Conservation (phyloP, 2,329 filamentous ascomycete genomes). For the Fusarium mangiferae region DNA sequence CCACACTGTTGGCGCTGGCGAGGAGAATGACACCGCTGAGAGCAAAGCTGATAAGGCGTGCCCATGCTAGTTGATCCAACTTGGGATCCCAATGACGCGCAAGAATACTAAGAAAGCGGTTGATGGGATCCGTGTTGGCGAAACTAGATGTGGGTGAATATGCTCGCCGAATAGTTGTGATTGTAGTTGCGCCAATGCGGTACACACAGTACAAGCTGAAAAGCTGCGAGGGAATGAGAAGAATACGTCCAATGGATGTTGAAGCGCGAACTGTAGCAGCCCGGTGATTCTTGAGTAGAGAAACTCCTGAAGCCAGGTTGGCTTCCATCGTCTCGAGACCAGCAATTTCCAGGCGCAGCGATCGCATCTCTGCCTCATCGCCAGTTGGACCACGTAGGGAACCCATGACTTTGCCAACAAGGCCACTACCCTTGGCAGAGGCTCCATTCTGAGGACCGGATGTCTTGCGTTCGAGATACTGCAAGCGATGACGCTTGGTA, state of each 20-base stretch:
- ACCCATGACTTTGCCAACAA: constrained; percentile 79
- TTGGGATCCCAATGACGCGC: constrained; percentile 86
- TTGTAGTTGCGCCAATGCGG: constrained; percentile 76
- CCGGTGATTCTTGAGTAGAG: constrained; percentile 70
- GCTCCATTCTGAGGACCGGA: constrained; percentile 46
- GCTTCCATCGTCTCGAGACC: constrained; percentile 84
- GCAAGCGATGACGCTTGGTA: constrained; percentile 77
- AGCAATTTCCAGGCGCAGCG: constrained; percentile 78
- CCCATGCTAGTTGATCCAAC: constrained; percentile 84
- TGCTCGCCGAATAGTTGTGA: constrained; percentile 73
- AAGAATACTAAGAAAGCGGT: constrained; percentile 81
- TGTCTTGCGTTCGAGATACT: constrained; percentile 73
- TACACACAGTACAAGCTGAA: constrained; percentile 89
- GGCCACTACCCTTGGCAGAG: constrained; percentile 55
- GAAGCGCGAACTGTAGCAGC: constrained; percentile 73
- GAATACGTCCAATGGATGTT: constrained; percentile 72
- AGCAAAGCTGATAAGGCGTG: constrained; percentile 84
- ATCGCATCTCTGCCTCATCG: constrained; percentile 68
- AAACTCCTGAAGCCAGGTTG: constrained; percentile 73
- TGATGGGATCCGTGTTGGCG: constrained; percentile 82
- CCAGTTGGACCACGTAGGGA: constrained; percentile 73
- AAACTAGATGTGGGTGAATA: constrained; percentile 59
- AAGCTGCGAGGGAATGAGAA: constrained; percentile 70
- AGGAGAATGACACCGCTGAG: constrained; percentile 85
- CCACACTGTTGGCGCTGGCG: constrained; percentile 81